These are phyloP conservation scores for Taxillus chinensis DNA, from an alignment of 164 flowering plant species.

Conservation along the genomic window DNA sequence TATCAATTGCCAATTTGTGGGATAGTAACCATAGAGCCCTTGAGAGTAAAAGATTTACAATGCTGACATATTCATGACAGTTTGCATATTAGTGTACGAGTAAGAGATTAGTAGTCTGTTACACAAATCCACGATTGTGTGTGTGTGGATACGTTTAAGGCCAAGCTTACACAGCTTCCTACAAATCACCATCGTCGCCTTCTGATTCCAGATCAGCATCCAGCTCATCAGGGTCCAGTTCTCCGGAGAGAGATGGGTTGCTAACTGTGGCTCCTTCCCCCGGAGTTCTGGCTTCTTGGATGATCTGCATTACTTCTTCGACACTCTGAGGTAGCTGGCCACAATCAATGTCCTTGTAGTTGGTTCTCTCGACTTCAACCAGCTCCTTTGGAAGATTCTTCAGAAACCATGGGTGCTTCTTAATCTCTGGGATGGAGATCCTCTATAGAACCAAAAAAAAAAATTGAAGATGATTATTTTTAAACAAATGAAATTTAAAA, in stretches of 20 bases:
- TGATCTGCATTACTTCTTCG: constrained; percentile 50
- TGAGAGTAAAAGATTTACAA: no score
- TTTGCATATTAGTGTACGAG: no score
- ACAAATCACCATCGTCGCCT: constrained; percentile 31
- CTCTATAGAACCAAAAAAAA: constrained; percentile 24
- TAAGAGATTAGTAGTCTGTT: no score
- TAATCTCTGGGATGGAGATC: constrained; percentile 63
- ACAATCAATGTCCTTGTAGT: constrained; percentile 13
- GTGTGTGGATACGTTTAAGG: no score
- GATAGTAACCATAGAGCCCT: no score
- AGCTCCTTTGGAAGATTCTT: constrained; percentile 51
- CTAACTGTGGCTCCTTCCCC: constrained; percentile 23
- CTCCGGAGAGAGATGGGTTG: constrained; percentile 12
- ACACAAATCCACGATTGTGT: no score
- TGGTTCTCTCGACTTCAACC: constrained; percentile 36
- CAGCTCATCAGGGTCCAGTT: constrained; percentile 21
- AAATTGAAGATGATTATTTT: no score
- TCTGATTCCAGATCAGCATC: constrained; percentile 30
- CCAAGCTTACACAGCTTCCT: constrained; percentile 2
- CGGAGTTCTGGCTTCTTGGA: constrained; percentile 46
- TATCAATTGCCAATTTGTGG: no score
- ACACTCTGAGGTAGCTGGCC: constrained; percentile 35
- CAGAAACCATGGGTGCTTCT: constrained; percentile 56
- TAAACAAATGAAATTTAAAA: no score
- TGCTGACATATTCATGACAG: no score